Evolutionary conservation across 2,329 filamentous ascomycete species (phyloP), one percentile per base, ranked within the genome.

Genomic region (Thermoascus crustaceus): DNA sequence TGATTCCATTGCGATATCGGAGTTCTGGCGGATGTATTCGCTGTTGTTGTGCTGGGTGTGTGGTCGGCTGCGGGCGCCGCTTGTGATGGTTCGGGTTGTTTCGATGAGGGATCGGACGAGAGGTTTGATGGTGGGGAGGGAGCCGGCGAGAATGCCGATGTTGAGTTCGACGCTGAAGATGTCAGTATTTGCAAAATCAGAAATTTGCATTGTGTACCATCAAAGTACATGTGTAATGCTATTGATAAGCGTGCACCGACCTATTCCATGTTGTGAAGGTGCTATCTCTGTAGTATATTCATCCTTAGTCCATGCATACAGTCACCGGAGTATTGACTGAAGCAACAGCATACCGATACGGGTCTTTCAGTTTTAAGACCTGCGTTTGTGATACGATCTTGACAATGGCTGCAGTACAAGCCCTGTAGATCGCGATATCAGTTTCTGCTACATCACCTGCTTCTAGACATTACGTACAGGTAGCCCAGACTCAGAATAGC

Each of bases 101-200:
- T 38, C 35, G 14, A 47, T 24, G 26, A 50, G 9, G 5, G 30
- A 31, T 39, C 47, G 47, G 13, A 64, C 51, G 5, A 64, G 48
- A 1, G 62, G 61, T 30, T 60, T 61, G 13, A 67, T 46, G 2
- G 59, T 54, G 5, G 64, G 61, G 6, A 64, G 53, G 25, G 60
- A 65, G 23, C 56, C 58, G 2, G 63, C 62, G 17, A 64, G 52
- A 24, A 66, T 63, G 7, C 60, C 60, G 7, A 65, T 45, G 32
- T 61, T 60, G 32, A 64, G 50, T 44, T 68, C 62, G 35, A 67
- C 50, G 13, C 63, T 67, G 17, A n/a, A n/a, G n/a, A n/a, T n/a
- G n/a, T n/a, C n/a, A n/a, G n/a, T n/a, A n/a, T n/a, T n/a, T n/a
- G n/a, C n/a, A n/a, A n/a, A n/a, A n/a, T n/a, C n/a, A n/a, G n/a